Base-by-base conservation (phyloP, 768 basidiomycete species). In the Kwoniella pini region DNA sequence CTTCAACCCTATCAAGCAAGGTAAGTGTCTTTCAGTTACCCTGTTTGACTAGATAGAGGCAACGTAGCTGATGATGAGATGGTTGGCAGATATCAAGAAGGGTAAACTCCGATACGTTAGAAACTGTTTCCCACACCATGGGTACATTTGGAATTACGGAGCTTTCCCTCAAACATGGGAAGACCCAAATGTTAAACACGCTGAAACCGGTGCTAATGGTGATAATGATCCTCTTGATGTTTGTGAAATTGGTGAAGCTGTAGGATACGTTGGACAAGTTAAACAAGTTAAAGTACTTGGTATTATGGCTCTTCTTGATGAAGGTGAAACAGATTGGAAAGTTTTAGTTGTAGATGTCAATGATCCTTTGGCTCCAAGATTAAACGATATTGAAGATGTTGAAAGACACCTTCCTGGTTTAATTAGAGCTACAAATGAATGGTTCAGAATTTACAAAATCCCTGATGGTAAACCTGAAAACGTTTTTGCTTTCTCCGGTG, bases 1-100 rank as follows among this genome's bases (percentile, higher is more conserved):
- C n/a, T 91, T 98, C 86, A 99, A 99, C 82, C 96, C 96, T 74
- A 97, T 99, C 88, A 95, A 96, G 80, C 96, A 99, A 82, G 95
- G 74, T 75, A 45, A 59, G 74, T 69, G n/a, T n/a, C n/a, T n/a
- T n/a, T n/a, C n/a, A n/a, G n/a, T n/a, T n/a, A n/a, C n/a, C n/a
- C n/a, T n/a, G n/a, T n/a, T n/a, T n/a, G n/a, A n/a, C n/a, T n/a
- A n/a, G n/a, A n/a, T n/a, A n/a, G n/a, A n/a, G n/a, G n/a, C n/a
- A n/a, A n/a, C n/a, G n/a, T n/a, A n/a, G n/a, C n/a, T n/a, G n/a
- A n/a, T n/a, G n/a, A n/a, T n/a, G n/a, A n/a, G n/a, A n/a, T n/a
- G n/a, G n/a, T n/a, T n/a, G 27, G 13, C 55, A 76, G 76, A 98
- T 80, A 88, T 90, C 80, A 98, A 96, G 83, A 92, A 91, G 82